These are phyloP conservation scores for Eucalyptus urophylla DNA, from an alignment of 345 rosid species.

Conservation along the genomic window DNA sequence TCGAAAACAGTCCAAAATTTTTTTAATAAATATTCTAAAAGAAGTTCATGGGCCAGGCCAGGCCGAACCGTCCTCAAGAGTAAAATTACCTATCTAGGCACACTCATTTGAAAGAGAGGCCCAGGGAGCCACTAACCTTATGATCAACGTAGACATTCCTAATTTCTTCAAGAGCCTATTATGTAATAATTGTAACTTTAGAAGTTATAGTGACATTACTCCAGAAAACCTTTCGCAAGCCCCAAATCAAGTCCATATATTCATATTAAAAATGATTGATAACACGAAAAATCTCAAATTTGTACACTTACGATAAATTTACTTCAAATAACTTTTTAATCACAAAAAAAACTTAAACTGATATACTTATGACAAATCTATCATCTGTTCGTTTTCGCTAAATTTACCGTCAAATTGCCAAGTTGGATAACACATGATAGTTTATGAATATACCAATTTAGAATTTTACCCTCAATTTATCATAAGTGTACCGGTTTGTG, in stretches of 20 bases:
- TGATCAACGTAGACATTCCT: not conserved
- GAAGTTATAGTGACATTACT: not conserved
- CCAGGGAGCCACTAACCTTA: not conserved
- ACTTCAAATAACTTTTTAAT: accelerated
- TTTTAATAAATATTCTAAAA: not conserved
- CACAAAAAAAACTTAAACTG: accelerated
- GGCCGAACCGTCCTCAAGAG: not conserved
- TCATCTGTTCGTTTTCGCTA: accelerated
- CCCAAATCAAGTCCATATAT: not conserved
- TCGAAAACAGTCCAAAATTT: not conserved
- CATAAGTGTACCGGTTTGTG: accelerated
- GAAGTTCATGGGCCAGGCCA: not conserved
- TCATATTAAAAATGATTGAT: not conserved
- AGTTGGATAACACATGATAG: accelerated
- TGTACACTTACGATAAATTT: no score
- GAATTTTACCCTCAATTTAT: no score
- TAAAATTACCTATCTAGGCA: not conserved
- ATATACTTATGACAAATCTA: no score
- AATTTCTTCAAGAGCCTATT: not conserved
- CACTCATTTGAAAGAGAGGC: not conserved
- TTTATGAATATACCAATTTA: accelerated
- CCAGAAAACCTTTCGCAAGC: not conserved
- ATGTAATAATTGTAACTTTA: not conserved
- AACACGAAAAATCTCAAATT: no score
- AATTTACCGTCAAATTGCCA: no score